A percentile compares a stretch with the other conserved stretches of the same genome.
Evolutionary conservation across 257 asterid species (phyloP).

Genomic region (Capsicum baccatum): DNA sequence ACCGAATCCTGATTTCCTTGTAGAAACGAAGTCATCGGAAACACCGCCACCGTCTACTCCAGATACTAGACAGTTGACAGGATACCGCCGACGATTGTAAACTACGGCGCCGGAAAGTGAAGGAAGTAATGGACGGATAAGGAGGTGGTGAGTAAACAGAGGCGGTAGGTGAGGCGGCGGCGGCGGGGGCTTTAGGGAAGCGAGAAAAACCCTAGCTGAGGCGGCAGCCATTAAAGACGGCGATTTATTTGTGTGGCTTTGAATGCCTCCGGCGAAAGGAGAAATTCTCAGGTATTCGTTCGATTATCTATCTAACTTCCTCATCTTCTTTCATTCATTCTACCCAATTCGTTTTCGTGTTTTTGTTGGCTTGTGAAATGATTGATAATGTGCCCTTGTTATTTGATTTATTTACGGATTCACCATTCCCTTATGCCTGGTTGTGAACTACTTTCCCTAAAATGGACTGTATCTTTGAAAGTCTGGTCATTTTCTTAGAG

Average conservation of each 20-base stretch:
- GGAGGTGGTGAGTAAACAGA: slow-evolving; percentile 44
- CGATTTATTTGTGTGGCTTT: slow-evolving; percentile 30
- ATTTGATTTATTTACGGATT: slow-evolving; percentile 52
- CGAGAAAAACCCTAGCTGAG: slow-evolving; percentile 56
- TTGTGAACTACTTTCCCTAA: background rate
- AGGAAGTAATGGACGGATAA: slow-evolving; percentile 61
- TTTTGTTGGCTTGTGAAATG: slow-evolving; percentile 43
- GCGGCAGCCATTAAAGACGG: slow-evolving; percentile 58
- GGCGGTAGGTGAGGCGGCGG: slow-evolving; percentile 42
- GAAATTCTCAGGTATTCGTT: slow-evolving; percentile 35
- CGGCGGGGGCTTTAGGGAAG: slow-evolving; percentile 48
- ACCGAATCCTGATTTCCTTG: slow-evolving; percentile 72
- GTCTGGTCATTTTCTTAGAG: background rate
- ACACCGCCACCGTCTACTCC: slow-evolving; percentile 99
- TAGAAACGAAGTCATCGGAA: slow-evolving; percentile 92
- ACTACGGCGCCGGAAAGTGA: slow-evolving; percentile 25
- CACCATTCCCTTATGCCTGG: slow-evolving; percentile 38
- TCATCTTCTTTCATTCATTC: slow-evolving; percentile 42
- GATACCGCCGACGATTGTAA: background rate
- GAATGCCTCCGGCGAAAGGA: slow-evolving; percentile 52
- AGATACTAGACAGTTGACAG: slow-evolving; percentile 65
- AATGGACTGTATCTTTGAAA: slow-evolving; percentile 2
- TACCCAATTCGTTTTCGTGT: slow-evolving; percentile 41
- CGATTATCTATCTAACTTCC: slow-evolving; percentile 35
- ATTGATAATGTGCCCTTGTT: slow-evolving; percentile 35